Evolutionary conservation across 1,284 basidiomycete species (phyloP).

Genomic region (Schizophyllum commune): DNA sequence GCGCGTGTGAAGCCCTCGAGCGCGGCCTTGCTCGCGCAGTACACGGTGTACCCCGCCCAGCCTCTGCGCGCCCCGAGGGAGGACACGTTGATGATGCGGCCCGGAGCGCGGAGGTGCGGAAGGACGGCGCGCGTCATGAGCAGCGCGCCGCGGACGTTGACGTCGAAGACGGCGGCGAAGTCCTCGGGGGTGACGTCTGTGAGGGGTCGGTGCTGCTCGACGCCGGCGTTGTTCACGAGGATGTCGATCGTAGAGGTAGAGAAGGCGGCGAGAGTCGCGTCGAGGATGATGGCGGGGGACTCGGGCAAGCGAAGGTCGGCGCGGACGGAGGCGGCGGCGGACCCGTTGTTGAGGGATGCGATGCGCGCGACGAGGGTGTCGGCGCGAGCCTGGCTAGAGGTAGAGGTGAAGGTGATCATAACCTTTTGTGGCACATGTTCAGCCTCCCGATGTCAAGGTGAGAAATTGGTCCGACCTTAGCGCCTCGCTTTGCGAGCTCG

Average conservation of each 20-base stretch:
- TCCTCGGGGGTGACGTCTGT: neutral
- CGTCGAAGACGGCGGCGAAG: neutral
- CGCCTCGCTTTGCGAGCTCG: neutral
- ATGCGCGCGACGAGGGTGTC: neutral
- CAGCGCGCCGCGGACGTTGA: neutral
- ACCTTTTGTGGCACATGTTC: neutral
- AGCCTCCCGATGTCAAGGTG: neutral
- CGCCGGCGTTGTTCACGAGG: neutral
- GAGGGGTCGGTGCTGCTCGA: neutral
- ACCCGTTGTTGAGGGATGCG: neutral
- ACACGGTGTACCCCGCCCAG: neutral
- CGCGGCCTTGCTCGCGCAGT: neutral
- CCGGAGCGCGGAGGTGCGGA: neutral
- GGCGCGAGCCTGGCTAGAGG: neutral
- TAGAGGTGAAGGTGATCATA: neutral
- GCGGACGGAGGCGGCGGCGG: neutral
- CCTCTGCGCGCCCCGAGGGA: neutral
- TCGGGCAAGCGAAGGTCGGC: neutral
- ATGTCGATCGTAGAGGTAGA: neutral
- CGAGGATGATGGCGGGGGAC: neutral
- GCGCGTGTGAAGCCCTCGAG: neutral
- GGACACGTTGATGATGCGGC: neutral
- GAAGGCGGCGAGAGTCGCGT: neutral
- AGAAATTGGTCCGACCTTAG: neutral
- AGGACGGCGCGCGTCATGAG: neutral